phyloP scores from a whole-genome alignment of 805 yeast species.

The Jamesozyma spencerorum region DNA sequence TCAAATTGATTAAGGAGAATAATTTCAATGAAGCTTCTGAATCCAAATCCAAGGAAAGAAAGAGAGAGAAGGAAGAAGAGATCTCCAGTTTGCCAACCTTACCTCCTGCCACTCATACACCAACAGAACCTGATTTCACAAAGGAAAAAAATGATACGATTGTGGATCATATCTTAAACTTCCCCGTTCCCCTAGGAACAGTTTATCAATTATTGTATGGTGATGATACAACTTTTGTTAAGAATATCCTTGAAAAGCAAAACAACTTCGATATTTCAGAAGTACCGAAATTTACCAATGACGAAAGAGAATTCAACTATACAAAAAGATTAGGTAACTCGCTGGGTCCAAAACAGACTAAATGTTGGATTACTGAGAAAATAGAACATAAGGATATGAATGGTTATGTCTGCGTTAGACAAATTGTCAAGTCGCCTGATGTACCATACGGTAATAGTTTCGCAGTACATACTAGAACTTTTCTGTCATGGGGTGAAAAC shows the following conservation, averaged over 20 bases:
- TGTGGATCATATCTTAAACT: conserved; percentile 38
- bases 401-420: conserved; percentile 37
- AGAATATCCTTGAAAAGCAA: conserved; percentile 43
- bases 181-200: conserved; percentile 61
- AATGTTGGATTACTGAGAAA: conserved; percentile 49
- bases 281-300: conserved; percentile 35
- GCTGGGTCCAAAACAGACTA: conserved; percentile 67
- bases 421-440: conserved; percentile 57
- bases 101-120: conserved; percentile 36
- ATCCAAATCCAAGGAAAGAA: neutral
- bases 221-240: conserved; percentile 41
- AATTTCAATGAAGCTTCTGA: neutral
- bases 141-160: conserved; percentile 44
- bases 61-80: conserved; percentile 11
- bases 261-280: conserved; percentile 53
- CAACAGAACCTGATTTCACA: conserved; percentile 38
- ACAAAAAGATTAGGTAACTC: conserved; percentile 52
- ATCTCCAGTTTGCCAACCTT: conserved; percentile 23
- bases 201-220: conserved; percentile 56
- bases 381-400: conserved; percentile 43
- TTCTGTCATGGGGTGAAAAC: conserved; percentile 55
- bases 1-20: conserved; percentile 21
- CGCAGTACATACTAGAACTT: conserved; percentile 51
- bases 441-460: conserved; percentile 70
- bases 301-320: conserved; percentile 44